Base-by-base conservation (phyloP, 116 monocot species). In the Iris pallida region DNA sequence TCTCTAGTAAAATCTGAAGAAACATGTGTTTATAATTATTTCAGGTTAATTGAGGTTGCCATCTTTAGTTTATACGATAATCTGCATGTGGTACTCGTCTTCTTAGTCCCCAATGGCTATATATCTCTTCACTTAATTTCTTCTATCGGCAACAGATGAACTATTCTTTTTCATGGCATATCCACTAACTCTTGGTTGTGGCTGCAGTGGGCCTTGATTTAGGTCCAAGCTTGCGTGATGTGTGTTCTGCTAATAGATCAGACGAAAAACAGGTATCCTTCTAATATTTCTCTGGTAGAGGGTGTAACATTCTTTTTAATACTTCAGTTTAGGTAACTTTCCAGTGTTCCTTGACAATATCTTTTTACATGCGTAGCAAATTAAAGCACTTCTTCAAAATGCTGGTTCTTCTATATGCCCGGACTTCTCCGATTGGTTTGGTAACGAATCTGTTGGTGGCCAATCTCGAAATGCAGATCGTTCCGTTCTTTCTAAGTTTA, bases 181-280 rank as follows among this genome's bases (percentile, higher is more conserved):
- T 30, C 49, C 13, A 9, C 15, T 46, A 62, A 62, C 45, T 47
- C 19, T 53, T 48, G 20, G 49, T 6, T 51, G 30, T 55, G 19
- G 40, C 54, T 67, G 46, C 80, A 91, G 91, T 68, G 57, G 74
- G 71, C 19, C 70, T 63, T 68, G 83, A 86, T 65, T 63, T 81
- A 18, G 98, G 93, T 40, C 82, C 90, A 71, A 88, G 76, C 74
- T 71, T 99, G 51, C 90, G 93, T 63, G 90, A 90, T 68, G 69
- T 99, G 11, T 99, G 98, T 82, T 88, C 93, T 71, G 88, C 93
- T 51, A 93, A 99, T 62, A 83, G 98, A 59, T 84, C 82, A 42
- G 93, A 88, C 75, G 98, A 99, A 68, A 88, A 93, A 51, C 81
- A 93, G 86, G 98, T 93, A 75, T 57, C 42, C 15, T 66, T 72